Conservation (phyloP, 805 yeast species). For the Clavispora santaluciae region DNA sequence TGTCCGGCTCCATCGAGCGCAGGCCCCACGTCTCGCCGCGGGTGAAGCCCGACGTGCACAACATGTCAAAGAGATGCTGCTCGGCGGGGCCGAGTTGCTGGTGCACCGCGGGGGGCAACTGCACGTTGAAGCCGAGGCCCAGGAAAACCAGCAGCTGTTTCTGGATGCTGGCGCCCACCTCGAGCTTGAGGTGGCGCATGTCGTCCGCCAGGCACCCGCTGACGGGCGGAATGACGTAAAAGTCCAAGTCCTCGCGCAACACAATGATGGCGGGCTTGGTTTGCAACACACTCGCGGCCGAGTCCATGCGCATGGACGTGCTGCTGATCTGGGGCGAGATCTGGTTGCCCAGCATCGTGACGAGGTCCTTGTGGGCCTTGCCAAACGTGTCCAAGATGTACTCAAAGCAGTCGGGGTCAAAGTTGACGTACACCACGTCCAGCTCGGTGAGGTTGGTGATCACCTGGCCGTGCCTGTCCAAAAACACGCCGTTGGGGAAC, state of each 20-base stretch:
- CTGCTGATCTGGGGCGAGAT: constrained; percentile 32
- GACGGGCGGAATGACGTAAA: constrained; percentile 79
- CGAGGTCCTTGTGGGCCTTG: constrained; percentile 58
- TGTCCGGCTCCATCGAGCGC: constrained; percentile 80
- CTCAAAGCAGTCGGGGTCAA: constrained; percentile 80
- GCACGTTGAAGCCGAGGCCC: constrained; percentile 62
- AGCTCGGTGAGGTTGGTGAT: constrained; percentile 75
- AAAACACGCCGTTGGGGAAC: constrained; percentile 86
- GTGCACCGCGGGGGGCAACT: constrained; percentile 27
- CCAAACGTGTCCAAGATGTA: constrained; percentile 74
- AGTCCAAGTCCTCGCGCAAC: constrained; percentile 89
- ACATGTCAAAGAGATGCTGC: constrained; percentile 90
- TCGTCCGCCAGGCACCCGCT: constrained; percentile 51
- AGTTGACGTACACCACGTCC: constrained; percentile 77
- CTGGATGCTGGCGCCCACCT: constrained; percentile 66
- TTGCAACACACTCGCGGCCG: constrained; percentile 60
- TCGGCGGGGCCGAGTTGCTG: constrained; percentile 81
- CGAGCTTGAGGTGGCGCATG: constrained; percentile 63
- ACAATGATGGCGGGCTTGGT: constrained; percentile 89
- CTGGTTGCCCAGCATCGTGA: constrained; percentile 15
- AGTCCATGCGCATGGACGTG: constrained; percentile 14
- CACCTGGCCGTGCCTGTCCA: constrained; percentile 71
- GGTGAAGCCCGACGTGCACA: constrained; percentile 81
- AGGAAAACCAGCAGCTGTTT: constrained; percentile 61
- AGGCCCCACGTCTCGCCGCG: constrained; percentile 77